Base-by-base conservation (phyloP, 2,329 filamentous ascomycete genomes). In the Thielaviopsis ethacetica region DNA sequence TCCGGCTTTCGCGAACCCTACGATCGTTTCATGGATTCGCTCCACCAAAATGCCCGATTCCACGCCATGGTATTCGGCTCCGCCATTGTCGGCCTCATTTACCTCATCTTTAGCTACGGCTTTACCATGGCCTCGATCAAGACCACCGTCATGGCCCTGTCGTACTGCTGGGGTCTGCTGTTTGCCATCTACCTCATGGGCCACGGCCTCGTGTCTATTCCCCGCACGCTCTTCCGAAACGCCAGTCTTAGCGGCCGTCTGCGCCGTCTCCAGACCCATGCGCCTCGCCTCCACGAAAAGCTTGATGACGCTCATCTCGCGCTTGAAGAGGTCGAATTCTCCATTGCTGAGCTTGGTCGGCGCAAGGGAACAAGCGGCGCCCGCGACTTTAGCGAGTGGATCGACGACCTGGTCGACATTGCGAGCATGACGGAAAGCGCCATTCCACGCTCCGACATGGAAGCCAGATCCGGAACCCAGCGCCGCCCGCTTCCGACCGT, bases 181-280 rank as follows among this genome's bases (percentile, higher is more conserved):
- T 77, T 97, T 57, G 93, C 91, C 53, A 95, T 98, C 62, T 97
- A 95, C 67, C 77, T 98, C 49, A 97, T 98, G 91, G 93, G 93
- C 6, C 93, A 98, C 70, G 93, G 93, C 7, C 76, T 98, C 26
- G 93, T 98, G 34, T 86, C 91, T 1, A 86, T 98, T 60, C 93
- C 93, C 0, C 79, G 91, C 63, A 81, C 81, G 44, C 75, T 98
- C 17, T 85, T 93, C 66, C 82, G 85, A 61, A 86, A 88, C 67
- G 85, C 90, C 34, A 89, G 84, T 67, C 81, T 91, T 53, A 86
- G 84, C 63, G 82, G 81, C 54, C 80, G 84, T 59, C 71, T 98
- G 53, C 83, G 84, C 62, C 78, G 86, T 41, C 75, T 96, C 41
- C 90, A 97, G 68, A 75, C 76, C 9, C 80, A 85, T 62, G 93